Evolutionary conservation across 2,329 filamentous ascomycete genomes (phyloP).

Genomic region (Fusarium papillatum): DNA sequence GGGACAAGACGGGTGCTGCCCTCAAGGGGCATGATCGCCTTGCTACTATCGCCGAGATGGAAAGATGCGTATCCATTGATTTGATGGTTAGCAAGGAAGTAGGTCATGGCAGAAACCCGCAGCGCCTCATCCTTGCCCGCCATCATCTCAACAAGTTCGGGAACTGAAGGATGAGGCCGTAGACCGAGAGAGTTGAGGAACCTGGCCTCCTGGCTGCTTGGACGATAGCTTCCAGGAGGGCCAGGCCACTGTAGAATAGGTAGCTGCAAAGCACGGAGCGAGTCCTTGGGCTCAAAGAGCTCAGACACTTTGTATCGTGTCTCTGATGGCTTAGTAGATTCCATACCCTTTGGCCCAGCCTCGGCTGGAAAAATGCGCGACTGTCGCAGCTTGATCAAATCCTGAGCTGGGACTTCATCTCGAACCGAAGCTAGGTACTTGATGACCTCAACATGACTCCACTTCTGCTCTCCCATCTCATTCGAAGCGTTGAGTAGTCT

Average conservation of each 20-base stretch:
- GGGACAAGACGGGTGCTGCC: constrained; percentile 76
- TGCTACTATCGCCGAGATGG: constrained; percentile 67
- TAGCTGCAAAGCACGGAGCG: constrained; percentile 77
- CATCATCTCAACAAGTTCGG: constrained; percentile 85
- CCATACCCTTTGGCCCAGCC: constrained; percentile 66
- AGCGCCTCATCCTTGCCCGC: constrained; percentile 69
- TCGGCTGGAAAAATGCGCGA: constrained; percentile 89
- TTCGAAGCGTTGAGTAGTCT: constrained; percentile 77
- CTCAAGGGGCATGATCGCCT: constrained; percentile 80
- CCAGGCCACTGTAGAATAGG: constrained; percentile 88
- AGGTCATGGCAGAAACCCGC: constrained; percentile 80
- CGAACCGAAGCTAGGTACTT: constrained; percentile 93
- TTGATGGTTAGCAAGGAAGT: constrained; percentile 86
- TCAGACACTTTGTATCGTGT: constrained; percentile 81
- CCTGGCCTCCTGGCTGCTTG: constrained; percentile 77
- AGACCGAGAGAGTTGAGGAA: constrained; percentile 84
- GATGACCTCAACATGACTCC: constrained; percentile 95
- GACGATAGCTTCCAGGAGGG: constrained; percentile 70
- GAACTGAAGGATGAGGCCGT: constrained; percentile 76
- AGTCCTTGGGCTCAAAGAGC: constrained; percentile 83
- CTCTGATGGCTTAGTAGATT: constrained; percentile 64
- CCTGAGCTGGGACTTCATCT: constrained; percentile 87
- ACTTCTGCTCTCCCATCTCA: constrained; percentile 71
- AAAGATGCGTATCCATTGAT: constrained; percentile 80
- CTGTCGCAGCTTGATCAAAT: constrained; percentile 82